phyloP scores from a whole-genome alignment of 1,284 basidiomycete genomes.

The Waitea zeae region DNA sequence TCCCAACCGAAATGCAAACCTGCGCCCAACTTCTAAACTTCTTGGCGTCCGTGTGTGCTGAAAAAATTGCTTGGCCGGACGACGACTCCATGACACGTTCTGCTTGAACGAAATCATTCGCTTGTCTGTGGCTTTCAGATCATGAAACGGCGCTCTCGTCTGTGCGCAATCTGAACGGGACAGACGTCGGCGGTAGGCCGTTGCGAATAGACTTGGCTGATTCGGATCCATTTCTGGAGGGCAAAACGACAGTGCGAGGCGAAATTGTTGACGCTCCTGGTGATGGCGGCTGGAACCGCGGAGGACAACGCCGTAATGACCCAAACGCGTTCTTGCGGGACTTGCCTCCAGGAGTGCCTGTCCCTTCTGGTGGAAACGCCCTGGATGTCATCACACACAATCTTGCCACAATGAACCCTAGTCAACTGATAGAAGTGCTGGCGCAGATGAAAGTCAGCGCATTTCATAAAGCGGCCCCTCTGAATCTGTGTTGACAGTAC shows the following conservation, averaged over 20 bases:
- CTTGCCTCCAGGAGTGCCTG: constrained; percentile 64
- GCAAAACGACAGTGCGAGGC: constrained; percentile 37
- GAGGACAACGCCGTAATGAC: constrained; percentile 18
- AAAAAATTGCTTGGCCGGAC: not conserved
- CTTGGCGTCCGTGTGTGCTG: not conserved
- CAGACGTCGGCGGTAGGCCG: constrained; percentile 51
- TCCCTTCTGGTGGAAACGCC: constrained; percentile 60
- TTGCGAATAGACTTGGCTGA: constrained; percentile 55
- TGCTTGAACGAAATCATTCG: constrained; percentile 1
- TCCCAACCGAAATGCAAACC: no score
- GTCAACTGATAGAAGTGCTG: constrained; percentile 87
- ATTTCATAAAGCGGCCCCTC: not conserved
- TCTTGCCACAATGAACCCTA: constrained; percentile 70
- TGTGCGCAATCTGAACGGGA: constrained; percentile 62
- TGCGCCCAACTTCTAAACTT: no score
- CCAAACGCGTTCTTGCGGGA: constrained; percentile 37
- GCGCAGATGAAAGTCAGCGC: constrained; percentile 86
- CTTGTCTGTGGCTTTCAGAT: constrained; percentile 31
- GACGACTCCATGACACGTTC: no score
- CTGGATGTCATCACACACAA: constrained; percentile 82
- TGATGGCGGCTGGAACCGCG: constrained; percentile 35
- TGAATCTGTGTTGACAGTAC: constrained; percentile 1
- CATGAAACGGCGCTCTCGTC: constrained; percentile 79
- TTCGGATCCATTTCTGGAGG: constrained; percentile 28
- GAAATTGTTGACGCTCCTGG: constrained; percentile 48